Conservation (phyloP, 164 flowering plant genomes). For the Buxus sempervirens region DNA sequence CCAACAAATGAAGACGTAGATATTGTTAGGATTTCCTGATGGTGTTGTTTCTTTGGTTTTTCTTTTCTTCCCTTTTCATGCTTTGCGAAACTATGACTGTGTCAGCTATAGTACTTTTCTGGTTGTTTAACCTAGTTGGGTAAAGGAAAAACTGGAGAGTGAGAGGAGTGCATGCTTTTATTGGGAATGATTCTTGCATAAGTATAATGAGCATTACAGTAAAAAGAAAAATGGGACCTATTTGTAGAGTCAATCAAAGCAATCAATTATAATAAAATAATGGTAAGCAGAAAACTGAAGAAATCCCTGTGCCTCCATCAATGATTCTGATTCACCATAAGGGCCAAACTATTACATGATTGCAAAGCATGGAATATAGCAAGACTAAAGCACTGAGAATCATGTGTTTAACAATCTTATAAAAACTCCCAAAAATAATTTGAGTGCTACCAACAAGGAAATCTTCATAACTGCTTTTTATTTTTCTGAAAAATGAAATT, state of each 20-base stretch:
- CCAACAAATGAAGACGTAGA: not conserved
- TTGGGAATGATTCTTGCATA: not conserved
- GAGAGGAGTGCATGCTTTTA: not conserved
- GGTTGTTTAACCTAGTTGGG: not conserved
- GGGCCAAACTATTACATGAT: too few species aligned
- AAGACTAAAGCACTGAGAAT: not conserved
- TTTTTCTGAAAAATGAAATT: too few species aligned
- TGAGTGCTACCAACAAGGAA: not conserved
- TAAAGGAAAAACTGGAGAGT: not conserved
- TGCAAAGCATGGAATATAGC: too few species aligned
- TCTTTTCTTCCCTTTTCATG: not conserved
- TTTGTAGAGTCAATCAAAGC: not conserved
- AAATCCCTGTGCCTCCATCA: not conserved
- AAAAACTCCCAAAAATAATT: not conserved
- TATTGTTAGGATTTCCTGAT: too few species aligned
- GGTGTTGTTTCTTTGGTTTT: not conserved
- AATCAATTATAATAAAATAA: too few species aligned
- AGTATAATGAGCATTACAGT: not conserved
- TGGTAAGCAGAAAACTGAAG: not conserved
- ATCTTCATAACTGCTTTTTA: not conserved
- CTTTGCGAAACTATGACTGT: not conserved
- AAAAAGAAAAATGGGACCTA: not conserved
- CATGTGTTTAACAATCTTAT: not conserved
- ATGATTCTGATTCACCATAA: not conserved
- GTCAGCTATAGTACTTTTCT: not conserved